Conservation (phyloP, 1,139 yeast genomes). For the Barnettozyma hawaiiensis region DNA sequence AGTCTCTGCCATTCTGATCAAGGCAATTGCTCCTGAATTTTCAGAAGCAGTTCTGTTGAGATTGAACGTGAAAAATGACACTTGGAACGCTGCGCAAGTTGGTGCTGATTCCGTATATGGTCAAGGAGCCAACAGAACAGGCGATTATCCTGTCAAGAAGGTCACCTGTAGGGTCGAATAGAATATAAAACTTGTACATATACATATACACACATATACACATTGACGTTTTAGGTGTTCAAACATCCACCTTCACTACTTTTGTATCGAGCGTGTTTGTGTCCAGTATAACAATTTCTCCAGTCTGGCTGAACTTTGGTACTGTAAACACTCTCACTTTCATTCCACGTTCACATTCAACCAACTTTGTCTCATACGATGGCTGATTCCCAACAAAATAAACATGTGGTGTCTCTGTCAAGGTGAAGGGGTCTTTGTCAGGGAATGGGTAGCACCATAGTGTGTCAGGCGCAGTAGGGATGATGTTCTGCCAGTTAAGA, state of each 20-base stretch:
- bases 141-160: slow-evolving; percentile 37
- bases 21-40: slow-evolving; percentile 68
- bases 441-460: slow-evolving; percentile 82
- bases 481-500: slow-evolving; percentile 76
- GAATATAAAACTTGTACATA: neutral
- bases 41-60: slow-evolving; percentile 56
- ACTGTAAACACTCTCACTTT: slow-evolving; percentile 54
- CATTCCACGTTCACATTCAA: slow-evolving; percentile 27
- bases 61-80: slow-evolving; percentile 45
- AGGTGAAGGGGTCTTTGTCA: slow-evolving; percentile 75
- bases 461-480: slow-evolving; percentile 97
- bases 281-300: slow-evolving; percentile 65
- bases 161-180: slow-evolving; percentile 10
- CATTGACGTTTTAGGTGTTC: neutral
- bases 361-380: slow-evolving; percentile 39
- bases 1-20: slow-evolving; percentile 57
- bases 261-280: slow-evolving; percentile 50
- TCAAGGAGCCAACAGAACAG: slow-evolving; percentile 35
- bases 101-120: slow-evolving; percentile 51
- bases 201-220: neutral
- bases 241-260: slow-evolving; percentile 32
- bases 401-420: slow-evolving; percentile 73
- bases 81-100: slow-evolving; percentile 32
- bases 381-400: slow-evolving; percentile 85
- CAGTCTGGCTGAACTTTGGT: slow-evolving; percentile 64